Percentiles rank a stretch among this genome's conserved stretches.
phyloP scores from a whole-genome alignment of 148 eudicot species.

The Cornus controversa region DNA sequence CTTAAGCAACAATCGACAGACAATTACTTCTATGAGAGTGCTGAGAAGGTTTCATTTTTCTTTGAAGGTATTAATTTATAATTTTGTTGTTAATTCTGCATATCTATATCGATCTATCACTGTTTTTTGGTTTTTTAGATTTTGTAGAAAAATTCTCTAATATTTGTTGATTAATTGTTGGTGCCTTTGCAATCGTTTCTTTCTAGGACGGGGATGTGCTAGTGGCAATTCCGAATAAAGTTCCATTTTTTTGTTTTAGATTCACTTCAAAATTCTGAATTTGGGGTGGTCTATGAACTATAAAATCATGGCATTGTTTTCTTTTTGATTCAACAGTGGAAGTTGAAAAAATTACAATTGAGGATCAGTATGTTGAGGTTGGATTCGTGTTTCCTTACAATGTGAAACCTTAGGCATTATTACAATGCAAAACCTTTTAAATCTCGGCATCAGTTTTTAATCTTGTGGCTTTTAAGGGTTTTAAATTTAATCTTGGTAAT shows the following conservation, averaged over 20 bases:
- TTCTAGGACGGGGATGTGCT: background rate
- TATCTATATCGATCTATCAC: background rate
- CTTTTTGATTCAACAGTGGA: no score
- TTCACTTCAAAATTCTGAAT: background rate
- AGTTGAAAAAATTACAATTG: background rate
- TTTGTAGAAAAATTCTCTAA: background rate
- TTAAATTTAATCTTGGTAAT: background rate
- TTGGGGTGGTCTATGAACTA: background rate
- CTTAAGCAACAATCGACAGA: slow-evolving; percentile 60
- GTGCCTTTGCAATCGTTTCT: background rate
- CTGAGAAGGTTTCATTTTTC: slow-evolving; percentile 89
- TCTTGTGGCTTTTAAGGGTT: background rate
- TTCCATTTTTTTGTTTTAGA: no score
- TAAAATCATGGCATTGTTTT: no score
- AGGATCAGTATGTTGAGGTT: background rate
- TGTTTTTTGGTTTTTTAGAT: background rate
- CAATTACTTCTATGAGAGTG: slow-evolving; percentile 87
- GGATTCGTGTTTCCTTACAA: background rate
- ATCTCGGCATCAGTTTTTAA: background rate
- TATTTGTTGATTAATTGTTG: background rate
- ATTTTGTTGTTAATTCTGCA: background rate
- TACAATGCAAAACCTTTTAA: no score
- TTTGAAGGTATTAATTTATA: slow-evolving; percentile 67
- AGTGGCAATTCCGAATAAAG: background rate
- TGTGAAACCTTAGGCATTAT: no score